Evolutionary conservation across 768 basidiomycete species (phyloP), one percentile per base, ranked within the genome.

Genomic region (Agrocybe chaxingu): DNA sequence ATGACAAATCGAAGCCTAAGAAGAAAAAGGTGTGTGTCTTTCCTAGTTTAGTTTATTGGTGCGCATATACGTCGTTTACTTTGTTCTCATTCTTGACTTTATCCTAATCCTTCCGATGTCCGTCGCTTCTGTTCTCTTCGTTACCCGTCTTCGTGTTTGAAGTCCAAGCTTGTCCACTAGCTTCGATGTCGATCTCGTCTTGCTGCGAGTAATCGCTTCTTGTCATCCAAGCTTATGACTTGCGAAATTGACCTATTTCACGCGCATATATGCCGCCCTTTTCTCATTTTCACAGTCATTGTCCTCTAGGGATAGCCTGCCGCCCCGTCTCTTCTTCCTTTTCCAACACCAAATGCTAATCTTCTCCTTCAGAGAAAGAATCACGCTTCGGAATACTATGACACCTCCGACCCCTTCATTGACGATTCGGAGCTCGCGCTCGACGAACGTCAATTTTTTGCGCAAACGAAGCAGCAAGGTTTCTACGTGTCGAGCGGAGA

Each of bases 371-470:
- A 55, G 60, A 55, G 76, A 72, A 84, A 82, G 62, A 79, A 74
- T 50, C 64, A 67, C 1, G 73, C 75, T 0, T 70, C 81, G 16
- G 90, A 89, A 62, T 91, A 93, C 61, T 99, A 99, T 74, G 96
- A 99, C 70, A 75, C 85, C 13, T 71, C 77, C 0, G 97, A 99
- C 70, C 89, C 92, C 0, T 98, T 98, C 72, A 97, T 99, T 62
- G 97, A 99, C 75, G 97, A 99, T 69, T 92, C 92, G 1, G 96
- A 98, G 63, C 74, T 96, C 49, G 85, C 82, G 19, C 71, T 95
- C 41, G 95, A 98, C 71, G 85, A 95, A 63, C 85, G 96, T 4
- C 93, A 88, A 2, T 92, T 80, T 70, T 89, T 94, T 59, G 92
- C 89, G 4, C 85, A 92, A 66, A 96, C 95, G 4, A 92, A 89